phyloP scores from a whole-genome alignment of 208 protist species.

The Porcisia deanei region DNA sequence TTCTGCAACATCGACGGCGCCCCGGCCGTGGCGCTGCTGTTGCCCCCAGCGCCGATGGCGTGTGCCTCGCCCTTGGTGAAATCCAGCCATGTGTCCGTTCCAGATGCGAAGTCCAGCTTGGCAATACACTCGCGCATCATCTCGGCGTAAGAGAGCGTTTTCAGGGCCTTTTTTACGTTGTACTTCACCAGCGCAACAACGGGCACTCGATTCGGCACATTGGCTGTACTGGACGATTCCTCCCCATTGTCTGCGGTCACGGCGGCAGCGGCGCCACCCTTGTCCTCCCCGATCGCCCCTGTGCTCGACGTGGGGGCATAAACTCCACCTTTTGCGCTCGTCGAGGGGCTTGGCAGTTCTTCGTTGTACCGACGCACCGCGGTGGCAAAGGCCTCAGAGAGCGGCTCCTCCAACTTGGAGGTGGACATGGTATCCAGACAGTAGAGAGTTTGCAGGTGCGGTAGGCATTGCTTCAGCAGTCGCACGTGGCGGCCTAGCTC shows the following conservation, averaged over 20 bases:
- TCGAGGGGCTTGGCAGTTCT: constrained; percentile 6
- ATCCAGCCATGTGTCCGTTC: constrained; percentile 21
- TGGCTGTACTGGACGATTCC: neutral
- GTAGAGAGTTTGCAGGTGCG: constrained; percentile 30
- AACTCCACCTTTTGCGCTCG: neutral
- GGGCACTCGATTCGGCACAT: neutral
- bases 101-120: constrained; percentile 11
- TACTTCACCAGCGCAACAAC: constrained; percentile 43
- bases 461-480: constrained; percentile 37
- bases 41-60: neutral
- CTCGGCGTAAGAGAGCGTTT: constrained; percentile 34
- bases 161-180: constrained; percentile 56
- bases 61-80: constrained; percentile 27
- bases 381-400: constrained; percentile 57
- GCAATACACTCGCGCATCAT: constrained; percentile 34
- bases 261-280: neutral
- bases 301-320: neutral
- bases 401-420: constrained; percentile 43
- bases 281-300: neutral
- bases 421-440: constrained; percentile 69
- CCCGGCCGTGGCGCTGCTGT: neutral
- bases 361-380: constrained; percentile 38
- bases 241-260: neutral
- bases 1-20: neutral
- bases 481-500: constrained; percentile 49